Base-by-base conservation (phyloP, 2,329 filamentous ascomycete species). In the Alternaria triticina region DNA sequence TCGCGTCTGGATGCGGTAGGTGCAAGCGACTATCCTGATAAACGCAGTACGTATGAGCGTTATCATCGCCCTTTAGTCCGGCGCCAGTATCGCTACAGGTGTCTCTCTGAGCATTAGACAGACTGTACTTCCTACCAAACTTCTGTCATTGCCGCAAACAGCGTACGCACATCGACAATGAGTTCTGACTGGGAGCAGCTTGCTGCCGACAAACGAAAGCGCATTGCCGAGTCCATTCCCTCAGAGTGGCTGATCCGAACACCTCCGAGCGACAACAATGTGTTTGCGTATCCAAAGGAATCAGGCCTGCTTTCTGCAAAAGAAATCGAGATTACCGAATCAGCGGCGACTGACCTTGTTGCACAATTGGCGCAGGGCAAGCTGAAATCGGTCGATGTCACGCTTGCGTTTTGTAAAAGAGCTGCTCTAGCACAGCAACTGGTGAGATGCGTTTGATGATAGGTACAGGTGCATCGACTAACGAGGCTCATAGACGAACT, bases 391-490 rank as follows among this genome's bases (percentile, higher is more conserved):
- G 65, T 67, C 13, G 80, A 85, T 44, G 85, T 87, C 3, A 77
- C 81, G 3, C 75, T 74, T 17, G 86, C 86, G 0, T 90, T 84
- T 67, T 83, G 81, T 64, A 84, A 84, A 69, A 77, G 83, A 15
- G 82, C 82, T 1, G 80, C 82, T 0, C 77, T 84, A 57, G 87
- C 87, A 3, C 87, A 89, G 61, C 87, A 89, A 69, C 72, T 88
- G 22, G 86, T 86, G 28, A 74, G 76, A 60, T 75, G 3, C 13
- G 5, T 20, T 6, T 4, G 3, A 12, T 10, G 7, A 4, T 4
- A 4, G 28, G 17, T 4, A 8, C 25, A 20, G 0, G 13, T 25
- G 4, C 12, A 15, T 15, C 9, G 33, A 17, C 17, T 52, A 25
- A 52, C 20, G 11, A 23, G 0, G 6, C 20, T 22, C 15, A 6